phyloP scores from a whole-genome alignment of 352 stramenopile species.

The Pythium vanterpoolii region DNA sequence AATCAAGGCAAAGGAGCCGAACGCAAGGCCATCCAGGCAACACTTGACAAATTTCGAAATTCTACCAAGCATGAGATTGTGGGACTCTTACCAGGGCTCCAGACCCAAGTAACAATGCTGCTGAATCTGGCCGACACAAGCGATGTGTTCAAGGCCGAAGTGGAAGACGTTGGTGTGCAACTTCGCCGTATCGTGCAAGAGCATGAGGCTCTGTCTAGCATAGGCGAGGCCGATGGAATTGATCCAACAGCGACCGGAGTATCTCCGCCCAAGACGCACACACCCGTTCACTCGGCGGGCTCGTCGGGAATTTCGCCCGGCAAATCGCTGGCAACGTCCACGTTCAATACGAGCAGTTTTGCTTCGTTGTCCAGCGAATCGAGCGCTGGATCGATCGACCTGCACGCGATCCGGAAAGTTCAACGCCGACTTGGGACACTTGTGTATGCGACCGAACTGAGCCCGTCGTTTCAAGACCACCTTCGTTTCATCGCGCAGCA shows the following conservation, averaged over 20 bases:
- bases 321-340: background rate
- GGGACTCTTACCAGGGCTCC: slow-evolving; percentile 53
- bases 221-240: background rate
- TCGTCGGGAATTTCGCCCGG: background rate
- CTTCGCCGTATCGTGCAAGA: slow-evolving; percentile 49
- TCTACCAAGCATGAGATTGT: slow-evolving; percentile 72
- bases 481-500: slow-evolving; percentile 47
- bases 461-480: slow-evolving; percentile 39
- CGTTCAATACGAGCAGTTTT: background rate
- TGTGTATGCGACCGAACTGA: slow-evolving; percentile 70
- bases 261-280: background rate
- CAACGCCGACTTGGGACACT: slow-evolving; percentile 75
- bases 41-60: slow-evolving; percentile 82
- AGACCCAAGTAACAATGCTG: slow-evolving; percentile 57
- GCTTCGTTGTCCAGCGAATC: slow-evolving; percentile 4
- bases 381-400: slow-evolving; percentile 32
- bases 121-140: slow-evolving; percentile 45
- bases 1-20: slow-evolving; percentile 74
- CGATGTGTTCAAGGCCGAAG: slow-evolving; percentile 48
- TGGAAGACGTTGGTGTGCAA: slow-evolving; percentile 43
- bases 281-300: background rate
- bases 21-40: slow-evolving; percentile 62
- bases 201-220: slow-evolving; percentile 2
- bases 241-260: background rate
- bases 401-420: slow-evolving; percentile 77